phyloP scores from a whole-genome alignment of 306 rosid species.

The Medicago lupulina region DNA sequence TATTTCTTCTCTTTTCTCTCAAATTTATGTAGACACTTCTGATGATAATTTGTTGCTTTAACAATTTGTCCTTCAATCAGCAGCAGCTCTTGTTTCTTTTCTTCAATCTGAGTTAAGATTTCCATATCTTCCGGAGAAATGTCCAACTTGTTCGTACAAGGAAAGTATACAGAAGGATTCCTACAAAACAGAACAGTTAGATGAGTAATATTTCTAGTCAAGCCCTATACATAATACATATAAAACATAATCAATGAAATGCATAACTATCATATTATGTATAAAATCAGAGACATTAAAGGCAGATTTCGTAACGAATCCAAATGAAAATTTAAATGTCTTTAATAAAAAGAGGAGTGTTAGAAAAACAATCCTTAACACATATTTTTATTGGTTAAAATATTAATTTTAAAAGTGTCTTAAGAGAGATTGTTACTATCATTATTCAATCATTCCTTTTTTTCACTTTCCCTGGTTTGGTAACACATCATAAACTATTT shows the following conservation, averaged over 20 bases:
- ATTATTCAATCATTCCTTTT: no score
- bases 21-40: constrained; percentile 23
- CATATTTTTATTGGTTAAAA: no score
- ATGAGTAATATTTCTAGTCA: constrained; percentile 10
- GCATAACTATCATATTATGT: background rate
- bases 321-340: background rate
- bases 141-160: constrained; percentile 23
- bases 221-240: constrained; percentile 13
- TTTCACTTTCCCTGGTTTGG: background rate
- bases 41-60: fast-evolving
- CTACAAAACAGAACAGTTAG: constrained; percentile 43
- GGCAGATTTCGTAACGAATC: background rate
- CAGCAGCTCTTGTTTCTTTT: constrained; percentile 20
- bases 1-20: background rate
- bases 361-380: no score
- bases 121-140: background rate
- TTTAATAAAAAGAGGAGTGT: no score
- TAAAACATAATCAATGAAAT: background rate
- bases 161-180: constrained; percentile 55
- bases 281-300: background rate
- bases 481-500: background rate
- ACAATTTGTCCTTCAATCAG: background rate
- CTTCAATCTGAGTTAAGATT: constrained; percentile 31
- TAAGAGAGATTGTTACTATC: no score
- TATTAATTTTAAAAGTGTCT: no score